phyloP scores from a whole-genome alignment of 2,329 filamentous ascomycete genomes.

The Hymenoscyphus albidus region DNA sequence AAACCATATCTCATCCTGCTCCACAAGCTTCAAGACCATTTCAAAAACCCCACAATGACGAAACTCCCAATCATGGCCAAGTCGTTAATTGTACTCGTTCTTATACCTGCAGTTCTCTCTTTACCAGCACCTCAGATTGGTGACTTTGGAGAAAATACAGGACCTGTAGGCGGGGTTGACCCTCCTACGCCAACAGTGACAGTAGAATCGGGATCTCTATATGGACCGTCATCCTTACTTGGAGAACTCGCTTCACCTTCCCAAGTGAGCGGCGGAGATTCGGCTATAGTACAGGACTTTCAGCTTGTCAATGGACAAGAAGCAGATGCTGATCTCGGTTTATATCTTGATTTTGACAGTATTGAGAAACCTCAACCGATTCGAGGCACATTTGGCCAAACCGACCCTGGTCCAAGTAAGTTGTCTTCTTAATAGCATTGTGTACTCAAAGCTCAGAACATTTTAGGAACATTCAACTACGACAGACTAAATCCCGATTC shows the following conservation, averaged over 20 bases:
- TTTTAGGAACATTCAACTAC: slow-evolving; percentile 42
- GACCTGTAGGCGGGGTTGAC: slow-evolving; percentile 40
- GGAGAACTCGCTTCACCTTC: slow-evolving; percentile 40
- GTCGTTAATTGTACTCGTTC: slow-evolving; percentile 2
- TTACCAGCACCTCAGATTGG: slow-evolving; percentile 34
- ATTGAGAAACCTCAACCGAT: slow-evolving; percentile 52
- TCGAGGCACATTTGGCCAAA: slow-evolving; percentile 45
- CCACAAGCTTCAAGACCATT: not conserved
- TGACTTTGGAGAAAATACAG: slow-evolving; percentile 41
- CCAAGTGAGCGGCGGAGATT: slow-evolving; percentile 39
- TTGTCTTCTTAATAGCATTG: not conserved
- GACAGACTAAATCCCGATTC: slow-evolving; percentile 53
- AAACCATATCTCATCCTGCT: not conserved
- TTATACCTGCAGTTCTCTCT: slow-evolving; percentile 17
- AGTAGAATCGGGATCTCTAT: slow-evolving; percentile 39
- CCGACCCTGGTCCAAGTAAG: slow-evolving; percentile 46
- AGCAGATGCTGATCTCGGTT: slow-evolving; percentile 46
- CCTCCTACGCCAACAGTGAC: slow-evolving; percentile 40
- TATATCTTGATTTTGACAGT: slow-evolving; percentile 51
- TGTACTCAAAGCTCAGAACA: not conserved
- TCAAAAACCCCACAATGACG: too few relatives aligned
- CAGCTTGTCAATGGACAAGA: slow-evolving; percentile 49
- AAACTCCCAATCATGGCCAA: not conserved
- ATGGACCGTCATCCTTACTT: slow-evolving; percentile 39
- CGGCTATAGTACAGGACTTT: slow-evolving; percentile 38